Percentiles rank a stretch among this genome's conserved stretches.
Conservation (phyloP, 768 basidiomycete species). For the Chlorophyllum brunneum region DNA sequence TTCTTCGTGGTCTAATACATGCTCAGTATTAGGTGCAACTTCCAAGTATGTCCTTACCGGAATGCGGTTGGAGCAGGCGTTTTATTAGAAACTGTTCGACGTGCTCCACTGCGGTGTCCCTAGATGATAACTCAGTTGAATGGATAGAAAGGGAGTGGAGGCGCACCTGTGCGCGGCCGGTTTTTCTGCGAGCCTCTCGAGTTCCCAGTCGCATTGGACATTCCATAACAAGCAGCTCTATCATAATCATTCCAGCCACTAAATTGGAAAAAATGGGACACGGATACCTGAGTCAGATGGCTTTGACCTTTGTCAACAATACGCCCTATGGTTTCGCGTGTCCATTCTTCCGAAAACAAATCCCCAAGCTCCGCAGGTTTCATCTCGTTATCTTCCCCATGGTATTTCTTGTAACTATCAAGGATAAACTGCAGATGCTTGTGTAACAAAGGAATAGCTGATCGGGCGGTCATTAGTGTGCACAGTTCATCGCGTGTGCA, state of each 20-base stretch:
- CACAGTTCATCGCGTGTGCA: slow-evolving; percentile 1
- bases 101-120: slow-evolving; percentile 38
- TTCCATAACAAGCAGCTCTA: slow-evolving; percentile 77
- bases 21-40: not conserved
- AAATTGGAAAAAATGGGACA: not conserved
- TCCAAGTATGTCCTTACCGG: slow-evolving; percentile 38
- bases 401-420: slow-evolving; percentile 35
- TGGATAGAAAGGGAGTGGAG: no score
- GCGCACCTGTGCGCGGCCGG: slow-evolving; percentile 43
- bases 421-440: slow-evolving; percentile 64
- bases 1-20: slow-evolving; percentile 60
- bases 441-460: slow-evolving; percentile 74
- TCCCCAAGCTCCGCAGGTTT: slow-evolving; percentile 53
- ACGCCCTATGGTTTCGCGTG: slow-evolving; percentile 46
- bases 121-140: slow-evolving; percentile 21
- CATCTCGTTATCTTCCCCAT: slow-evolving; percentile 30
- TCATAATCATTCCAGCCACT: slow-evolving; percentile 3
- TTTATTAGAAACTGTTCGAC: slow-evolving; percentile 57
- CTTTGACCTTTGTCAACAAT: slow-evolving; percentile 53
- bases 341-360: slow-evolving; percentile 61
- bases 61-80: slow-evolving; percentile 74
- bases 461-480: slow-evolving; percentile 12
- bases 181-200: slow-evolving; percentile 53
- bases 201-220: slow-evolving; percentile 68
- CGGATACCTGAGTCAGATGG: slow-evolving; percentile 61